Conservation (phyloP, 164 flowering plant genomes). For the Tinospora cordifolia region DNA sequence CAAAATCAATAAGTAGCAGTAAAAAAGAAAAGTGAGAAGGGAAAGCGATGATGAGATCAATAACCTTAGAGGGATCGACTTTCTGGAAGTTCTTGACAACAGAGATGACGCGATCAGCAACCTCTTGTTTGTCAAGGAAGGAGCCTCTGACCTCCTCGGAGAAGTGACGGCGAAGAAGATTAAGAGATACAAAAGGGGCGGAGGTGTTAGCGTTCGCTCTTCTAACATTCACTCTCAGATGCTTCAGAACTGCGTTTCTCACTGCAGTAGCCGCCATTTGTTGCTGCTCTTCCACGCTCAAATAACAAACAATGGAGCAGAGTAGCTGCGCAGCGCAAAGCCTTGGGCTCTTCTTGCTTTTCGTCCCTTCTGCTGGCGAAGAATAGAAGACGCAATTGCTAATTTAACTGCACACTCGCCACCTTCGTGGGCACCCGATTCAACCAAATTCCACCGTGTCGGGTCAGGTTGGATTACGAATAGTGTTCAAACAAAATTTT, state of each 20-base stretch:
- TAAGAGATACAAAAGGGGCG: conserved; percentile 19
- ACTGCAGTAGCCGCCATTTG: conserved; percentile 23
- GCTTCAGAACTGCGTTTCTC: conserved; percentile 46
- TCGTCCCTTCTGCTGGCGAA: too few species aligned
- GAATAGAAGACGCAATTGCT: too few species aligned
- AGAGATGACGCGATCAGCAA: conserved; percentile 59
- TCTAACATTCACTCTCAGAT: conserved; percentile 44
- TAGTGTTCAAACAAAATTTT: too few species aligned
- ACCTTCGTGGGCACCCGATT: too few species aligned
- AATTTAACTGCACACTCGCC: too few species aligned
- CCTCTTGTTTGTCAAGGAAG: conserved; percentile 77
- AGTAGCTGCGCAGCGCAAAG: too few species aligned
- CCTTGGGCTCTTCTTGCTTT: too few species aligned
- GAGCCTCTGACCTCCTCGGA: conserved; percentile 66
- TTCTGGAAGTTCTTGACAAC: conserved; percentile 79
- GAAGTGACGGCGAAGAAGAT: conserved; percentile 39
- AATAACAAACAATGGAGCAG: neutral
- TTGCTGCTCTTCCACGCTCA: neutral
- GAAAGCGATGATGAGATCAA: too few species aligned
- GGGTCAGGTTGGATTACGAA: too few species aligned
- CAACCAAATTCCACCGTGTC: too few species aligned
- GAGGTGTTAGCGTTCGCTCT: conserved; percentile 17
- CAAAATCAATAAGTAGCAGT: too few species aligned
- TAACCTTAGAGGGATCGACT: conserved; percentile 75
- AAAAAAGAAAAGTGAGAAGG: too few species aligned